Base-by-base conservation (phyloP, 2,329 filamentous ascomycete species). In the Ophiocordyceps polyrhachis-furcata region DNA sequence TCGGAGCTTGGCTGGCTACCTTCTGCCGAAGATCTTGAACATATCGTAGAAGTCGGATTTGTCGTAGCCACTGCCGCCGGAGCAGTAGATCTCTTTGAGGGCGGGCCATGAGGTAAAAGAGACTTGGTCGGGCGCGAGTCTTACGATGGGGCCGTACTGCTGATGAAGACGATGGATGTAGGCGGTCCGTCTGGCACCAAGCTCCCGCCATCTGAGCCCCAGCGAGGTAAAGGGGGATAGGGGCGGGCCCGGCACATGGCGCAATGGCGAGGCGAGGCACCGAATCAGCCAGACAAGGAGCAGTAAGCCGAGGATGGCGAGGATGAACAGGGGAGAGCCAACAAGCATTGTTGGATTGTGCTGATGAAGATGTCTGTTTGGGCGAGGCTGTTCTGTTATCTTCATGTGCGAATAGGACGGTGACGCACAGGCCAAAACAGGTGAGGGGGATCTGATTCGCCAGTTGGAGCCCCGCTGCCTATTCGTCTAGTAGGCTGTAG, bases 1-100 rank as follows among this genome's bases (percentile, higher is more conserved):
- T 2, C n/a, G 2, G 11, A 25, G 23, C 35, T 51, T 49, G 41
- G 15, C 5, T 15, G 52, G 62, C 46, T 55, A 73, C 71, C 71
- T 70, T 48, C 67, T 66, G 12, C 68, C 71, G 50, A 73, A 79
- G 4, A 76, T 64, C 46, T 55, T 69, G 49, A 81, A 80, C 17
- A 80, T 56, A 48, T 75, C 61, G 52, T 81, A 81, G 50, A 79
- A 79, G 46, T 74, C 70, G 0, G 74, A 77, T 61, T 79, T 80
- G 53, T 80, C 73, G 53, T 74, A 80, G 21, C 75, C 76, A 52
- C 73, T 78, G 4, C 75, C 75, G 0, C 70, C 69, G 0, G 71
- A 71, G 50, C 69, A 68, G 56, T 81, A 81, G 41, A 79, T 79
- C 58, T 78, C 72, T 54, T 74, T 79, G 44, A 79, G 58, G 0